Evolutionary conservation across 2,329 filamentous ascomycete species (phyloP), one percentile per base, ranked within the genome.

Genomic region (Xylariaceae sp.): DNA sequence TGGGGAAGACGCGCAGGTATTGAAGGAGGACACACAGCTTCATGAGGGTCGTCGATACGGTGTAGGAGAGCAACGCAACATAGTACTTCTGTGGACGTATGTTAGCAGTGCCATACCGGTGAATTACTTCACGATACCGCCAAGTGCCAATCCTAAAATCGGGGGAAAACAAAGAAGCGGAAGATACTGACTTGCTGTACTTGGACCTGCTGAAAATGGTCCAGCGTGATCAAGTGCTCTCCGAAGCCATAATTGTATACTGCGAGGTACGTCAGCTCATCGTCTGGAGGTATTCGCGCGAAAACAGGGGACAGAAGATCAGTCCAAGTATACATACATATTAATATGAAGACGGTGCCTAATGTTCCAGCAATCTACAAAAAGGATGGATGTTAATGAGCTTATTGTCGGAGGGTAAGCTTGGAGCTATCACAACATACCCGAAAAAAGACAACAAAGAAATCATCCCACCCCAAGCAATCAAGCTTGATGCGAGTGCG

Each of bases 21-120:
- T 73, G 71, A 8, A 68, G 55, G 1, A 73, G 62, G 0, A 73
- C 64, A 4, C 70, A 71, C 5, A 73, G 62, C 46, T 73, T 73
- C 62, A 71, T 68, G 32, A 72, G 65, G 0, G 67, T 66, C 9
- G 67, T 69, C 7, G 70, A 71, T 43, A 69, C 55, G 12, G 56
- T 62, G 57, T 71, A 73, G 6, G 66, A 60, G 6, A 61, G 65
- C 48, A 71, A 62, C 7, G 64, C 56, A 2, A 71, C 56, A 55
- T 71, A 73, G 53, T 69, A 69, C 8, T 61, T 65, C 69, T 72
- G 41, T 12, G 6, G 5, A 6, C 5, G 3, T 9, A 3, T 30
- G 47, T 64, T 54, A 60, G 57, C 12, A 6, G 32, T 11, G 7
- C 41, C 27, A 31, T 12, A n/a, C 31, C 30, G n/a, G 27, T n/a